phyloP scores from a whole-genome alignment of 2,329 filamentous ascomycete genomes.

The Nigrospora osmanthi region DNA sequence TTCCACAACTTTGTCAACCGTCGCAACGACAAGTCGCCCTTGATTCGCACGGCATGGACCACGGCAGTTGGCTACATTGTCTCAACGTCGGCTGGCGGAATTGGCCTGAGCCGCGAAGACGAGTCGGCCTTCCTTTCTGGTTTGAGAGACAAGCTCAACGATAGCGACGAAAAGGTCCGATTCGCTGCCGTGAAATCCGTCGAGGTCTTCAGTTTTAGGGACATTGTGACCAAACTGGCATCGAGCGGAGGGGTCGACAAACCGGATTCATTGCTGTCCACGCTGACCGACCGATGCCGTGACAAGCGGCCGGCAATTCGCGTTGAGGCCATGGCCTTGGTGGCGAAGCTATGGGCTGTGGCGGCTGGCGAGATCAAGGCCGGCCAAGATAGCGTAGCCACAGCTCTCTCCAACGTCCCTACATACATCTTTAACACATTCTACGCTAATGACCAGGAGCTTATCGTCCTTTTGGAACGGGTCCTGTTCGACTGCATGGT shows the following conservation, averaged over 20 bases:
- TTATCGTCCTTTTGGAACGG: slow-evolving; percentile 76
- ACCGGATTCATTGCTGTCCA: slow-evolving; percentile 69
- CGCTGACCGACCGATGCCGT: slow-evolving; percentile 79
- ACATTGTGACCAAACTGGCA: slow-evolving; percentile 77
- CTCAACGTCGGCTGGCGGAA: slow-evolving; percentile 83
- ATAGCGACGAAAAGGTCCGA: slow-evolving; percentile 86
- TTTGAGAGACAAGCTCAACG: slow-evolving; percentile 73
- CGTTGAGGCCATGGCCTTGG: slow-evolving; percentile 75
- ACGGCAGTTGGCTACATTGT: slow-evolving; percentile 78
- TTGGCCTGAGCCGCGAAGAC: slow-evolving; percentile 77
- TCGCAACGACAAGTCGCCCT: slow-evolving; percentile 75
- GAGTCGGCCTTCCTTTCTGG: slow-evolving; percentile 67
- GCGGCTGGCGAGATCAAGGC: slow-evolving; percentile 79
- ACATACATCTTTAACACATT: slow-evolving; percentile 79
- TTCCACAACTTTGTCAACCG: slow-evolving; percentile 82
- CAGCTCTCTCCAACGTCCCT: slow-evolving; percentile 74
- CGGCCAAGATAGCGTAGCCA: slow-evolving; percentile 67
- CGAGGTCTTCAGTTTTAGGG: slow-evolving; percentile 69
- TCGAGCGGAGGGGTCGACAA: slow-evolving; percentile 67
- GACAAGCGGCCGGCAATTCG: slow-evolving; percentile 78
- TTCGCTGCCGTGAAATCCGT: slow-evolving; percentile 82
- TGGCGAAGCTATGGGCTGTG: slow-evolving; percentile 89
- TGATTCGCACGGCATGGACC: slow-evolving; percentile 81
- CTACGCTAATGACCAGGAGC: slow-evolving; percentile 82
- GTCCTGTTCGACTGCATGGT: slow-evolving; percentile 82